Percentiles rank a stretch among this genome's conserved stretches.
phyloP scores from a whole-genome alignment of 805 yeast genomes.

The Wickerhamiella azymoides region DNA sequence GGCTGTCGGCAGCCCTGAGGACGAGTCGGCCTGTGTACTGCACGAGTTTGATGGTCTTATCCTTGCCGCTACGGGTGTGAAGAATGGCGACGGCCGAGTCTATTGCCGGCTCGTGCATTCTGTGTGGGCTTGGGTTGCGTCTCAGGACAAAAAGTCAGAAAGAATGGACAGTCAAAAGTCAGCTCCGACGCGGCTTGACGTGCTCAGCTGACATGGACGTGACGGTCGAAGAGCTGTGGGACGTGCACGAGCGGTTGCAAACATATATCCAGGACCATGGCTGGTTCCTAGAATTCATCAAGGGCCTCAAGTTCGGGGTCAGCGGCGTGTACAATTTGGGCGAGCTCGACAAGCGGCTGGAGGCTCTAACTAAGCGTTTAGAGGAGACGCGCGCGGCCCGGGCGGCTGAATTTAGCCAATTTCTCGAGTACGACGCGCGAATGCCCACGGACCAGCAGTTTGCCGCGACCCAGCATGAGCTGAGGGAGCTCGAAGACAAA shows the following conservation, averaged over 20 bases:
- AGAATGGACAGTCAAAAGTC: too few species aligned
- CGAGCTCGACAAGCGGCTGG: background rate
- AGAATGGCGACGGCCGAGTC: conserved; percentile 13
- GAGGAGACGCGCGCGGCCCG: too few species aligned
- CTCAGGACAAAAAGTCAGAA: too few species aligned
- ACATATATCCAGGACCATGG: background rate
- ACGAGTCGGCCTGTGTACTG: conserved; percentile 21
- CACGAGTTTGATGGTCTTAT: conserved; percentile 21
- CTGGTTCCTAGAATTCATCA: background rate
- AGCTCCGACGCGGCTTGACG: background rate
- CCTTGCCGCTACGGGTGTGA: conserved; percentile 20
- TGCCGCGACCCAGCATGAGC: background rate
- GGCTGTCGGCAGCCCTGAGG: conserved; percentile 11
- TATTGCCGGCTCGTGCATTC: background rate
- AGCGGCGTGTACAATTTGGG: conserved; percentile 1
- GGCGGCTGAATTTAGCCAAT: too few species aligned
- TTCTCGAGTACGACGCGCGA: too few species aligned
- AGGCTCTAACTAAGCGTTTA: background rate
- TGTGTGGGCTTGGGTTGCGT: too few species aligned
- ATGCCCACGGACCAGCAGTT: conserved; percentile 1
- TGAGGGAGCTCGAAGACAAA: background rate
- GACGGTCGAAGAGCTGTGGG: background rate
- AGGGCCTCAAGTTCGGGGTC: background rate
- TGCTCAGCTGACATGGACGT: background rate
- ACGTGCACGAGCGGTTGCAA: background rate